Evolutionary conservation across 2,329 filamentous ascomycete genomes (phyloP).

Genomic region (Cladorrhinum sp.): DNA sequence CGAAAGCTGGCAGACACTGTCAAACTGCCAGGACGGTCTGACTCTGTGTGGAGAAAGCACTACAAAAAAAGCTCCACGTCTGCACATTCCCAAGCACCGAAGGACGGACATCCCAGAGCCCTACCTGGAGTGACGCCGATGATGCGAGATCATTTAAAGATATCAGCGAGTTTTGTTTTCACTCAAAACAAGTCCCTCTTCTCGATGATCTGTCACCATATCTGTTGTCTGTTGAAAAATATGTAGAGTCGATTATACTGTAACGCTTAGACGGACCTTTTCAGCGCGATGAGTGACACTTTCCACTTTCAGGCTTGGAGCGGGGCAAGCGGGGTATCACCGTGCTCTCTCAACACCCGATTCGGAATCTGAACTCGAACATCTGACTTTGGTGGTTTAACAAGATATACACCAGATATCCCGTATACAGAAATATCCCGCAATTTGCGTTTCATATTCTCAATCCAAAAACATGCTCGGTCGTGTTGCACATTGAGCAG

Average conservation of each 20-base stretch:
- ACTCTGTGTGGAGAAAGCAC: not conserved
- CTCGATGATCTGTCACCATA: no score
- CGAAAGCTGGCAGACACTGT: not conserved
- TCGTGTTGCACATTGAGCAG: not conserved
- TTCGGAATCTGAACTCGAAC: not conserved
- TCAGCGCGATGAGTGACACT: not conserved
- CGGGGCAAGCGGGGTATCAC: not conserved
- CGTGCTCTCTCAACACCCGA: not conserved
- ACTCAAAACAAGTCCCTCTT: no score
- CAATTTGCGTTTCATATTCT: not conserved
- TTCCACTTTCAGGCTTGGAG: not conserved
- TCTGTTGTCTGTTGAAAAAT: no score
- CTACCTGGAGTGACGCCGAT: no score
- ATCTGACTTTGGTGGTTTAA: not conserved
- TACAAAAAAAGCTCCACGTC: not conserved
- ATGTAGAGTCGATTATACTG: no score
- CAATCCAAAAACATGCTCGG: not conserved
- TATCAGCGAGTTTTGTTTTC: no score
- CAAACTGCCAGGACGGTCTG: not conserved
- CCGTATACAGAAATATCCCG: not conserved
- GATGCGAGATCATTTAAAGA: no score
- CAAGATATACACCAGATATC: not conserved
- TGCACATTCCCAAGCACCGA: no score
- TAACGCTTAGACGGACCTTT: not conserved
- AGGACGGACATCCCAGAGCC: no score